A percentile compares a stretch with the other conserved stretches of the same genome.
These are phyloP conservation scores for Tolypocladium pustulatum DNA, from an alignment of 2,329 filamentous ascomycete genomes.

Conservation along the genomic window DNA sequence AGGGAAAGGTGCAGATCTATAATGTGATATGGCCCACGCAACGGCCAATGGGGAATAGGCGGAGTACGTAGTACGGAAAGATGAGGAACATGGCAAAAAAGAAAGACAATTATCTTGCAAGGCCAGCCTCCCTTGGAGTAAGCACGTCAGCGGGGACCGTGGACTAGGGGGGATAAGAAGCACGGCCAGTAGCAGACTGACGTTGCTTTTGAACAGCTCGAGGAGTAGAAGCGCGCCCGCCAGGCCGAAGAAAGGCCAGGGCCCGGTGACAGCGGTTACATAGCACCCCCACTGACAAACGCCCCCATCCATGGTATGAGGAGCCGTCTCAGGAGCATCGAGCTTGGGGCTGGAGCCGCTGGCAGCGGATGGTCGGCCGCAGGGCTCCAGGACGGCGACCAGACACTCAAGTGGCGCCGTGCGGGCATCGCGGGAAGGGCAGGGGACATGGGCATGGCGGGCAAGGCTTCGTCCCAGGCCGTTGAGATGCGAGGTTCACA, in stretches of 20 bases:
- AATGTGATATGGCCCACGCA: background rate
- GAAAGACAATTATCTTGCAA: conserved; percentile 2
- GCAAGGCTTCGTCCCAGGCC: conserved; percentile 3
- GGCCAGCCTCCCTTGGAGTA: conserved; percentile 6
- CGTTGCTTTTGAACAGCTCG: conserved; percentile 1
- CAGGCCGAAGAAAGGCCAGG: background rate
- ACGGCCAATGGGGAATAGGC: background rate
- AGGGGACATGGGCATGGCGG: conserved; percentile 1
- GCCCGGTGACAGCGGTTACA: background rate
- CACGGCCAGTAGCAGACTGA: conserved; percentile 2
- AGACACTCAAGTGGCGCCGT: conserved; percentile 4
- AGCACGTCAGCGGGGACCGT: conserved; percentile 4
- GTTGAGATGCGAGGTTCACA: conserved; percentile 10
- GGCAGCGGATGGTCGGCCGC: conserved; percentile 1
- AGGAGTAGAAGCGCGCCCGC: background rate
- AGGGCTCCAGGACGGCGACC: conserved; percentile 2
- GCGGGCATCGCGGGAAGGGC: conserved; percentile 7
- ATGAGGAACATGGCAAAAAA: background rate
- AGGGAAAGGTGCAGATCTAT: background rate
- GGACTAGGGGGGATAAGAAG: background rate
- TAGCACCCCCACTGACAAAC: background rate
- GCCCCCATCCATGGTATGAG: background rate
- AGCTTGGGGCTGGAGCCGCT: background rate
- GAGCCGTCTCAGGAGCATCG: background rate
- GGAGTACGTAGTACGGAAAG: background rate